Base-by-base conservation (phyloP, 768 basidiomycete species). In the Calocybe gangraenosa region DNA sequence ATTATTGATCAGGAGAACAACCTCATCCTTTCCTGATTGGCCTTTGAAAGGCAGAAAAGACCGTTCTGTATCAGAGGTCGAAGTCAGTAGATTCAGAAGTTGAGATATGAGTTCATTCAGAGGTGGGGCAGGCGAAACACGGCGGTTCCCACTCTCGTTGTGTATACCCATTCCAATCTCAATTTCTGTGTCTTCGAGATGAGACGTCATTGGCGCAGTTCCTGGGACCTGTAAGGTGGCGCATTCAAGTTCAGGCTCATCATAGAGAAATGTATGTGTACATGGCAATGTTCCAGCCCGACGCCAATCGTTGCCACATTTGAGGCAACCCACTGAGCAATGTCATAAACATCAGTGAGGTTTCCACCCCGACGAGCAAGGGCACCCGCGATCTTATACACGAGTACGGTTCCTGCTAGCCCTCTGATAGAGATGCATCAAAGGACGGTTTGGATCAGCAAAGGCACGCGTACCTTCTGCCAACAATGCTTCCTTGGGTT, bases 81-180 rank as follows among this genome's bases (percentile, higher is more conserved):
- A 84, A 18, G 75, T 82, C 48, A 92, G 68, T 51, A 87, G 70
- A 34, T 81, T 78, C 18, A 93, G 65, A 36, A 94, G 71, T 52
- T 78, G 69, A n/a, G 74, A 71, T 36, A 93, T 69, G 44, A 94
- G 79, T 50, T 84, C 70, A 13, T 76, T 71, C 37, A 89, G 75
- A 8, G 83, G 73, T 0, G 92, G 91, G 2, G 84, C 70, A 3
- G 86, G 87, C 0, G 82, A 82, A 28, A 86, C 53, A 21, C 81
- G 81, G 33, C 70, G 67, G 50, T 81, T 74, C 7, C 87, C 92
- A 37, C 82, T 79, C 65, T 95, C 92, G 56, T 95, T 95, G 67
- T 95, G 92, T 46, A 95, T 87, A 10, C 92, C 88, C 71, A 90
- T 80, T 14, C 92, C 92, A 47, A 95, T 84, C 65, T 95, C 92